A percentile compares a stretch with the other conserved stretches of the same genome.
Conservation (phyloP, 2,329 filamentous ascomycete species). For the Colletotrichum tabaci region DNA sequence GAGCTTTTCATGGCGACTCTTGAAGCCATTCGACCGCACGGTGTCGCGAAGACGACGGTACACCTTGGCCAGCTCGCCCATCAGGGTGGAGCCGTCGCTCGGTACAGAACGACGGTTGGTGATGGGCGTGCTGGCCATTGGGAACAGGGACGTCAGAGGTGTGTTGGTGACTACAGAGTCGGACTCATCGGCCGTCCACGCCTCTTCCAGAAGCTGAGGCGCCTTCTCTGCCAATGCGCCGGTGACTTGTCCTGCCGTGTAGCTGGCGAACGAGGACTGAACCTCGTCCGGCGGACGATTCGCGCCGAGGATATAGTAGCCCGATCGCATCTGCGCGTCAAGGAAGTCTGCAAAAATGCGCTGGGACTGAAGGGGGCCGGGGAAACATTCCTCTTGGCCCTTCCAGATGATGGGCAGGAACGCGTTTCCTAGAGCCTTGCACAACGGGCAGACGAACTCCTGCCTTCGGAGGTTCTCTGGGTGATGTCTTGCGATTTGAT, state of each 20-base stretch:
- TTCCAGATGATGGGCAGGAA: conserved; percentile 98
- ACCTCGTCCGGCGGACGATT: conserved; percentile 52
- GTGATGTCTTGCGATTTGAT: conserved; percentile 95
- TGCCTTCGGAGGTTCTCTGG: conserved; percentile 84
- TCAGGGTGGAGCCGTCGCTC: conserved; percentile 54
- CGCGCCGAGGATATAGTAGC: conserved; percentile 58
- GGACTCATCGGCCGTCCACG: conserved; percentile 59
- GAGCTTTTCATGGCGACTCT: conserved; percentile 54
- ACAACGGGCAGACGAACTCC: conserved; percentile 96
- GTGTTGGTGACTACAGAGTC: conserved; percentile 55
- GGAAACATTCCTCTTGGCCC: conserved; percentile 87
- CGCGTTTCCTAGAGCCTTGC: conserved; percentile 95
- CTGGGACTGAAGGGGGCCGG: conserved; percentile 76
- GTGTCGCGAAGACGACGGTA: conserved; percentile 75
- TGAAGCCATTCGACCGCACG: conserved; percentile 68
- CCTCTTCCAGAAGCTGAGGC: conserved; percentile 54
- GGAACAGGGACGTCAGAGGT: conserved; percentile 60
- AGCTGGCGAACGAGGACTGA: conserved; percentile 55
- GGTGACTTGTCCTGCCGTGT: conserved; percentile 56
- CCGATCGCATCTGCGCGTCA: conserved; percentile 66
- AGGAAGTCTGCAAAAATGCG: conserved; percentile 79
- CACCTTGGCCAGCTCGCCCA: conserved; percentile 70
- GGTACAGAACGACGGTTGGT: conserved; percentile 52
- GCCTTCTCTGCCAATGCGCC: conserved; percentile 57
- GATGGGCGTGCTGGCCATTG: conserved; percentile 54